These are phyloP conservation scores for Hyaloperonospora arabidopsidis DNA, from an alignment of 352 stramenopile species.

Conservation along the genomic window DNA sequence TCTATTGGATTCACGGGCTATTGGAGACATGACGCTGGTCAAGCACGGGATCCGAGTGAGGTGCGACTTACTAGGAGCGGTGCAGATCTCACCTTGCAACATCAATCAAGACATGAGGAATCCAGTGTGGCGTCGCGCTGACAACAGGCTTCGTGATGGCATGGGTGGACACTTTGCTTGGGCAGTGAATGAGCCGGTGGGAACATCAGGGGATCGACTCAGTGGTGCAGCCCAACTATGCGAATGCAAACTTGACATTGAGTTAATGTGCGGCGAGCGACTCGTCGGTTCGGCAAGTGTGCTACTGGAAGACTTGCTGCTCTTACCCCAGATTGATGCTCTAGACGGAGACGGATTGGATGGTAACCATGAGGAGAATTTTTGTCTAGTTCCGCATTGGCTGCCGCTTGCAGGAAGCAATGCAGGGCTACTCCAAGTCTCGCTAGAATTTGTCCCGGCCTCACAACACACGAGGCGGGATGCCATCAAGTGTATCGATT, in stretches of 20 bases:
- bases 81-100: conserved; percentile 40
- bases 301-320: conserved; percentile 25
- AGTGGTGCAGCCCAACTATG: conserved; percentile 13
- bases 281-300: conserved; percentile 36
- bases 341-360: conserved; percentile 16
- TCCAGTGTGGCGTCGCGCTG: conserved; percentile 32
- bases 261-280: conserved; percentile 47
- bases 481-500: neutral
- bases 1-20: conserved; percentile 31
- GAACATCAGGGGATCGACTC: conserved; percentile 1
- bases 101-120: conserved; percentile 31
- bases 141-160: conserved; percentile 22
- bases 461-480: conserved; percentile 7
- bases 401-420: conserved; percentile 34
- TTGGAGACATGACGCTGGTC: conserved; percentile 26
- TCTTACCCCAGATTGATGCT: conserved; percentile 17
- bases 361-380: conserved; percentile 10
- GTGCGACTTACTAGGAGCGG: conserved; percentile 35
- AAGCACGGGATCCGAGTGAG: conserved; percentile 39
- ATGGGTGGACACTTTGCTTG: conserved; percentile 38
- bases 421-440: conserved; percentile 40
- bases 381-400: conserved; percentile 32
- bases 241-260: conserved; percentile 41
- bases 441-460: conserved; percentile 39
- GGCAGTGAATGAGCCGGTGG: conserved; percentile 25